phyloP scores from a whole-genome alignment of 495 filamentous ascomycete species.

The Staphylotrichum longicolle region DNA sequence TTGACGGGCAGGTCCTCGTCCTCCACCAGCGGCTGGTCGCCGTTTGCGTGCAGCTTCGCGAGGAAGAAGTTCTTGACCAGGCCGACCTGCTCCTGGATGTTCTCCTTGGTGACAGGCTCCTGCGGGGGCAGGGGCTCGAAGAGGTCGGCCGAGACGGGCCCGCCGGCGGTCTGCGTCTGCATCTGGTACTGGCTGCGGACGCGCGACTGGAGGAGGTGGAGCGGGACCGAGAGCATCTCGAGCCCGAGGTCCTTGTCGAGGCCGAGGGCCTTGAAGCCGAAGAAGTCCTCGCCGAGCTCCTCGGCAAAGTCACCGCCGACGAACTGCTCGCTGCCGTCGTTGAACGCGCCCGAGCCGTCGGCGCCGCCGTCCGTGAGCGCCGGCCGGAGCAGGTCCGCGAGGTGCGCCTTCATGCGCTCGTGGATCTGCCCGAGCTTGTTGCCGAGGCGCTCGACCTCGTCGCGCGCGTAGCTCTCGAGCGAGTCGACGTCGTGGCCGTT shows the following conservation, averaged over 20 bases:
- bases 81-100: constrained; percentile 73
- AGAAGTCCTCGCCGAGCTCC: constrained; percentile 97
- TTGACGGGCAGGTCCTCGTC: constrained; percentile 93
- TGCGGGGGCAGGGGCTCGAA: constrained; percentile 70
- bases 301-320: constrained; percentile 95
- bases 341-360: constrained; percentile 87
- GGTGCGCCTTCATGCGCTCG: constrained; percentile 85
- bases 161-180: constrained; percentile 58
- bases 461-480: constrained; percentile 85
- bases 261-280: constrained; percentile 94
- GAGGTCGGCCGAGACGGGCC: constrained; percentile 54
- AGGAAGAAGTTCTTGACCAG: constrained; percentile 88
- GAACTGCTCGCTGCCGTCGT: constrained; percentile 96
- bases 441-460: constrained; percentile 87
- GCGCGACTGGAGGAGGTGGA: constrained; percentile 90
- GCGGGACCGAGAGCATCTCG: constrained; percentile 80
- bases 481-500: constrained; percentile 78
- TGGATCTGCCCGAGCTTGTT: constrained; percentile 81
- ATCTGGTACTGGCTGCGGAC: constrained; percentile 78
- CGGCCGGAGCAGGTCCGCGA: constrained; percentile 86
- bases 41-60: constrained; percentile 76
- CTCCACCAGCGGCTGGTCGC: constrained; percentile 80
- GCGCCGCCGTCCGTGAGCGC: constrained; percentile 72
- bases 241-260: constrained; percentile 86
- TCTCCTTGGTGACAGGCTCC: constrained; percentile 77